Conservation (phyloP, 495 filamentous ascomycete genomes). For the Daldinia bambusicola region DNA sequence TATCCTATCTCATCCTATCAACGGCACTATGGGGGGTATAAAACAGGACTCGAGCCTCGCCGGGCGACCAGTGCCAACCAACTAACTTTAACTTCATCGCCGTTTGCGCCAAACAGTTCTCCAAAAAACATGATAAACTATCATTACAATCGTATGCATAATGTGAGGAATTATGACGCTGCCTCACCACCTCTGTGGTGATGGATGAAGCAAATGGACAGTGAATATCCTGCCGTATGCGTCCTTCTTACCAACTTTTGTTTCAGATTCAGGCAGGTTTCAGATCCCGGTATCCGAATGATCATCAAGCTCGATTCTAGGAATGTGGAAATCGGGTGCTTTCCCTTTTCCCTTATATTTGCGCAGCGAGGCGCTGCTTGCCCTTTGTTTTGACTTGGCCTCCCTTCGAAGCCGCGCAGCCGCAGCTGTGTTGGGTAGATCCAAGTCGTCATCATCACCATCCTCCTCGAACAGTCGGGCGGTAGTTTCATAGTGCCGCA, state of each 20-base stretch:
- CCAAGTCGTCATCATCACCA: constrained; percentile 7
- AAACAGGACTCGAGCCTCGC: constrained; percentile 33
- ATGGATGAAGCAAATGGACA: neutral
- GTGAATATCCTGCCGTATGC: neutral
- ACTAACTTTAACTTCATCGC: neutral
- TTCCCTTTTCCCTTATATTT: constrained; percentile 35
- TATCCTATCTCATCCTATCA: neutral
- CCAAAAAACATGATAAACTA: constrained; percentile 29
- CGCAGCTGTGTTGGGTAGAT: constrained; percentile 42
- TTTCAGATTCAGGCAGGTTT: neutral
- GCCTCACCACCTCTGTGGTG: neutral
- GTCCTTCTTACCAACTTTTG: neutral
- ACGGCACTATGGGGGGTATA: constrained; percentile 25
- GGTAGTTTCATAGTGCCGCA: constrained; percentile 19
- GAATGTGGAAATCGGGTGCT: constrained; percentile 8
- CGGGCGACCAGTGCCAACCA: constrained; percentile 18
- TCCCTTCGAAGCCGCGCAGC: constrained; percentile 50
- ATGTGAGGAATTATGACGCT: constrained; percentile 1
- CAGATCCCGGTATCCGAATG: constrained; percentile 25
- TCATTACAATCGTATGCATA: constrained; percentile 31
- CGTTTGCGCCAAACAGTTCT: constrained; percentile 30
- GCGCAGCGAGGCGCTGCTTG: constrained; percentile 22
- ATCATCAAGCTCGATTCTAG: constrained; percentile 25
- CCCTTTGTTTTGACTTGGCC: constrained; percentile 44
- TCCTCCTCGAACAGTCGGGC: constrained; percentile 22